Evolutionary conservation across 768 basidiomycete species (phyloP), one percentile per base, ranked within the genome.

Genomic region (Macrolepiota albuminosa): DNA sequence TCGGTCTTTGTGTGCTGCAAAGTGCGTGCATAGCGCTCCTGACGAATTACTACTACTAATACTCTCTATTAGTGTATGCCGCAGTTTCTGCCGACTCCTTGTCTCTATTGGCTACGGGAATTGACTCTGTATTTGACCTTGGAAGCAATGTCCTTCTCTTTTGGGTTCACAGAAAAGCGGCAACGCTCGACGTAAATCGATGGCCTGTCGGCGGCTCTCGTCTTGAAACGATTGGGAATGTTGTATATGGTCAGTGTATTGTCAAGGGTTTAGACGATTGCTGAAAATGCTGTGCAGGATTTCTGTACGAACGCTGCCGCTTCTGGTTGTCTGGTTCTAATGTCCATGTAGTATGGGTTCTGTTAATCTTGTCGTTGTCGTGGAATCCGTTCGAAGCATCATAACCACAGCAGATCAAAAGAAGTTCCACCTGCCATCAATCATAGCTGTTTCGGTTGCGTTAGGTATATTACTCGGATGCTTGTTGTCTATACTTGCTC

Each of bases 191-290:
- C 67, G 64, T 77, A 46, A 92, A 88, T 71, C 90, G 90, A 64
- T 98, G 93, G 95, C 94, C 95, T 33, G 89, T 93, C 4, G 88
- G 95, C 52, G 94, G 94, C 40, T 84, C 89, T n/a, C 82, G 93
- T 50, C 80, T 97, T 48, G 91, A 95, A 70, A 94, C 91, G 4
- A 92, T 93, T 57, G 92, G 91, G 13, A 95, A 95, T 66, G 86
- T 94, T 60, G 76, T 92, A 56, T 96, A 94, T 65, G 93, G 92
- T 84, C 48, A 40, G 68, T 63, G 42, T 11, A 52, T 59, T 58
- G 43, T 54, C 34, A 26, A 29, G 13, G 37, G 50, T 13, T 34
- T 51, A 16, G 2, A 34, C n/a, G 31, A 40, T 50, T 31, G 33
- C 8, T 24, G 26, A 49, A 60, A 50, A 26, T 53, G 58, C 61